These are phyloP conservation scores for Aspergillus floridensis DNA, from an alignment of 2,329 filamentous ascomycete species.

Conservation along the genomic window DNA sequence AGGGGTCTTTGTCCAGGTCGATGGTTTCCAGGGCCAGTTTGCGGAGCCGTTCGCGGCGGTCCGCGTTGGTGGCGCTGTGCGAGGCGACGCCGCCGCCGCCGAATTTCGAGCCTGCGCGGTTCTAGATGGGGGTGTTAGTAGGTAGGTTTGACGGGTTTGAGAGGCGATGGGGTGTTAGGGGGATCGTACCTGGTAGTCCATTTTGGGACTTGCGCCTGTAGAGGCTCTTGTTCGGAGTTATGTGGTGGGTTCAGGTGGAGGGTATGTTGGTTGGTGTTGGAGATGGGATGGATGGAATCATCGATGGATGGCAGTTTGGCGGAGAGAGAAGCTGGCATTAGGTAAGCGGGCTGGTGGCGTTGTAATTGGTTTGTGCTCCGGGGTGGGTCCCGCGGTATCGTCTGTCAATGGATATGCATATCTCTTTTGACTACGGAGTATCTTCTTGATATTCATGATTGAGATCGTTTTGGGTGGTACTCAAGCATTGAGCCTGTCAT, in stretches of 20 bases:
- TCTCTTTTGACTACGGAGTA: too few species aligned
- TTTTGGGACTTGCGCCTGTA: constrained; percentile 22
- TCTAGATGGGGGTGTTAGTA: constrained; percentile 50
- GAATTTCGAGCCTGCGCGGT: constrained; percentile 95
- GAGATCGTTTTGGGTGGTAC: too few species aligned
- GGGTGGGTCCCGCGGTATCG: too few species aligned
- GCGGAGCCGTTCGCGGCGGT: constrained; percentile 92
- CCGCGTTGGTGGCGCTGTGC: constrained; percentile 87
- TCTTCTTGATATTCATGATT: too few species aligned
- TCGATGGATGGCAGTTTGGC: too few species aligned
- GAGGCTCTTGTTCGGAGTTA: background rate
- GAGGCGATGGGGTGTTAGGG: background rate
- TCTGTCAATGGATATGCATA: too few species aligned
- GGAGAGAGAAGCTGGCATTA: background rate
- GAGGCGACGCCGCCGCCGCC: constrained; percentile 96
- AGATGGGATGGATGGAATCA: too few species aligned
- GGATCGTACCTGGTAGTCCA: constrained; percentile 53
- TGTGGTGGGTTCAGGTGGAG: too few species aligned
- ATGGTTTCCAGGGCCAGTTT: constrained; percentile 98
- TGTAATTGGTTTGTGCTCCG: too few species aligned
- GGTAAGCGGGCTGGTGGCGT: too few species aligned
- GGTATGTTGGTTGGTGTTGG: background rate
- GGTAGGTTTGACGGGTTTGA: background rate
- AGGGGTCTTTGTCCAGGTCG: constrained; percentile 98
- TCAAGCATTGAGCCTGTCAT: background rate